A percentile compares a stretch with the other conserved stretches of the same genome.
Evolutionary conservation across 2,329 filamentous ascomycete genomes (phyloP).

Genomic region (Fusarium albidum): DNA sequence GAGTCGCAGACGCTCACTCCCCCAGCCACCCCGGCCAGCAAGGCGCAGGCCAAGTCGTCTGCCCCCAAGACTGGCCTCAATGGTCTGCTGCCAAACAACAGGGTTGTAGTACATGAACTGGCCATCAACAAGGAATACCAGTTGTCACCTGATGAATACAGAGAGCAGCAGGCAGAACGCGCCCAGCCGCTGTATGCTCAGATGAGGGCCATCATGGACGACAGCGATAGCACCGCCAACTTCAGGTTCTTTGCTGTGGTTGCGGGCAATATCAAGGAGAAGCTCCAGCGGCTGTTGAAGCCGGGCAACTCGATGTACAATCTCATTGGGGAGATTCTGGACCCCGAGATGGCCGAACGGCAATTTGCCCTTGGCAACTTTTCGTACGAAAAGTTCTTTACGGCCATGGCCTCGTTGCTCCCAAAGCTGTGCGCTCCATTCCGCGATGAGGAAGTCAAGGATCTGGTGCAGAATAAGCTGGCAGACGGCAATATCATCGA

Average conservation of each 20-base stretch:
- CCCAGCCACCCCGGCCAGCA: conserved; percentile 58
- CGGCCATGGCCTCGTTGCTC: conserved; percentile 76
- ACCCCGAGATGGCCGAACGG: conserved; percentile 73
- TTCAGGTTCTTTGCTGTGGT: conserved; percentile 75
- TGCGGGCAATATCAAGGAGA: conserved; percentile 74
- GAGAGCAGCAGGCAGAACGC: conserved; percentile 61
- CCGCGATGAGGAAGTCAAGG: conserved; percentile 78
- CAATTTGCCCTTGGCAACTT: conserved; percentile 78
- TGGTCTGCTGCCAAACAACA: conserved; percentile 74
- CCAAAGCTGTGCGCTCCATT: conserved; percentile 84
- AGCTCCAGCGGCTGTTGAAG: conserved; percentile 76
- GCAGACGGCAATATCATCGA: conserved; percentile 72
- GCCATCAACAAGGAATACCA: conserved; percentile 82
- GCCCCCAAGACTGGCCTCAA: conserved; percentile 52
- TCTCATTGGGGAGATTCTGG: conserved; percentile 78
- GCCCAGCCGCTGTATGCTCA: conserved; percentile 61
- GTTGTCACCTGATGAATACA: conserved; percentile 69
- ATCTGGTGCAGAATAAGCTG: conserved; percentile 69
- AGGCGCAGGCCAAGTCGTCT: conserved; percentile 48
- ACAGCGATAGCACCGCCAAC: conserved; percentile 70
- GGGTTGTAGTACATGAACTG: conserved; percentile 79
- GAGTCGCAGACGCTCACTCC: conserved; percentile 62
- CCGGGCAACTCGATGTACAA: conserved; percentile 77
- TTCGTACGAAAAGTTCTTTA: conserved; percentile 83
- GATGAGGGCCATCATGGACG: conserved; percentile 70